Evolutionary conservation across 495 filamentous ascomycete species (phyloP).

Genomic region (Jackrogersella minutella): DNA sequence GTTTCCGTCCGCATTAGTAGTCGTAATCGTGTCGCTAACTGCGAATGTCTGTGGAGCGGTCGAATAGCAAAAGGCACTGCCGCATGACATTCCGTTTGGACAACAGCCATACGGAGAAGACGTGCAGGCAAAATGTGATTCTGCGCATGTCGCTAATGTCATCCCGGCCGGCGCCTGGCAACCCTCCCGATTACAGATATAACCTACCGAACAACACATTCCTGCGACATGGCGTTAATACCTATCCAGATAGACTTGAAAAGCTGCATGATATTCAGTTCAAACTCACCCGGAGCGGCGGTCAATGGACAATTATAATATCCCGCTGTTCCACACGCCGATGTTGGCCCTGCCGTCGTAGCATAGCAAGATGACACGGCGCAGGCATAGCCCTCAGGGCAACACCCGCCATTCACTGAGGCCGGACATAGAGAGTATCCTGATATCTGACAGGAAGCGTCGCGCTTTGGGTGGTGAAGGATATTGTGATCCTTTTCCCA

Average conservation of each 20-base stretch:
- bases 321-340: slow-evolving; percentile 46
- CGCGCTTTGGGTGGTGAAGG: slow-evolving; percentile 39
- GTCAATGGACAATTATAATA: slow-evolving; percentile 46
- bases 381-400: slow-evolving; percentile 53
- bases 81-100: slow-evolving; percentile 50
- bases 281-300: slow-evolving; percentile 34
- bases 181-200: slow-evolving; percentile 39
- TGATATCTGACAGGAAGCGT: slow-evolving; percentile 26
- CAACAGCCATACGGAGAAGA: slow-evolving; percentile 53
- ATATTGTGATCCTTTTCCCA: slow-evolving; percentile 46
- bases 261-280: not conserved
- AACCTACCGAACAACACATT: slow-evolving; percentile 43
- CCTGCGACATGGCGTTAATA: slow-evolving; percentile 31
- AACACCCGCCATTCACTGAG: slow-evolving; percentile 52
- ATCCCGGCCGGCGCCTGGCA: slow-evolving; percentile 47
- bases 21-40: slow-evolving; percentile 44
- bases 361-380: slow-evolving; percentile 54
- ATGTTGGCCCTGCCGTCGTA: slow-evolving; percentile 49
- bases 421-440: slow-evolving; percentile 48
- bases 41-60: slow-evolving; percentile 45
- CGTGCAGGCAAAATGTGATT: slow-evolving; percentile 50
- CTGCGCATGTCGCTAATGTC: slow-evolving; percentile 41
- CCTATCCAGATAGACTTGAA: not conserved
- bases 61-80: slow-evolving; percentile 47
- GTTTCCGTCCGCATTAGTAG: slow-evolving; percentile 44